Evolutionary conservation across 140 eudicot genomes (phyloP).

Genomic region (Ambrosia hybrid): DNA sequence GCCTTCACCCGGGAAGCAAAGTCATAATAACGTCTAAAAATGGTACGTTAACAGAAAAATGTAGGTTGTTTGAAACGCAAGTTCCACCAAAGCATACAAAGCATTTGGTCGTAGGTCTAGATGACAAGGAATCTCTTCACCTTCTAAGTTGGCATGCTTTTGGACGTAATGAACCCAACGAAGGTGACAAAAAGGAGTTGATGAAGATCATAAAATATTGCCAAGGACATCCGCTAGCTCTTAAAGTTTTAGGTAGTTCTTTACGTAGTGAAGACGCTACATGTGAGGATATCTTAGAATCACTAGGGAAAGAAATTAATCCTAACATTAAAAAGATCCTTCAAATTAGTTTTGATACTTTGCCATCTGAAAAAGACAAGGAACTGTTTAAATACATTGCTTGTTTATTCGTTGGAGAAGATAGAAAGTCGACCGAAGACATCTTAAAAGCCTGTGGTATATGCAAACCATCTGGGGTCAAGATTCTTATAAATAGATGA

Average conservation of each 20-base stretch:
- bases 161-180: no score
- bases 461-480: constrained; percentile 9
- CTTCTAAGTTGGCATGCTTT: constrained; percentile 32
- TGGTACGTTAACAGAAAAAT: constrained; percentile 1
- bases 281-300: no score
- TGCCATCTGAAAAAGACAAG: constrained; percentile 19
- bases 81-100: constrained; percentile 2
- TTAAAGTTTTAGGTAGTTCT: constrained; percentile 24
- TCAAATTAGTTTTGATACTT: constrained; percentile 21
- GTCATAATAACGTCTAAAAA: constrained; percentile 20
- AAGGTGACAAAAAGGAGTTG: neutral
- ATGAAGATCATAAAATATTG: constrained; percentile 9
- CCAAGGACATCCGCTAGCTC: constrained; percentile 28
- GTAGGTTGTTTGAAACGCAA: constrained; percentile 4
- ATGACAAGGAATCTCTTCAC: constrained; percentile 21
- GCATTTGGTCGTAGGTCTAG: constrained; percentile 20
- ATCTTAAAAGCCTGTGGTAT: constrained; percentile 23
- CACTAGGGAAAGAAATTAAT: neutral
- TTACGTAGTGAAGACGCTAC: constrained; percentile 9
- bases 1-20: neutral
- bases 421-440: constrained; percentile 1
- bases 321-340: constrained; percentile 15
- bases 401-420: constrained; percentile 29
- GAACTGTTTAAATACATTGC: constrained; percentile 34
- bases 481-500: constrained; percentile 22